Base-by-base conservation (phyloP, 768 basidiomycete species). In the Leccinum arenicola region DNA sequence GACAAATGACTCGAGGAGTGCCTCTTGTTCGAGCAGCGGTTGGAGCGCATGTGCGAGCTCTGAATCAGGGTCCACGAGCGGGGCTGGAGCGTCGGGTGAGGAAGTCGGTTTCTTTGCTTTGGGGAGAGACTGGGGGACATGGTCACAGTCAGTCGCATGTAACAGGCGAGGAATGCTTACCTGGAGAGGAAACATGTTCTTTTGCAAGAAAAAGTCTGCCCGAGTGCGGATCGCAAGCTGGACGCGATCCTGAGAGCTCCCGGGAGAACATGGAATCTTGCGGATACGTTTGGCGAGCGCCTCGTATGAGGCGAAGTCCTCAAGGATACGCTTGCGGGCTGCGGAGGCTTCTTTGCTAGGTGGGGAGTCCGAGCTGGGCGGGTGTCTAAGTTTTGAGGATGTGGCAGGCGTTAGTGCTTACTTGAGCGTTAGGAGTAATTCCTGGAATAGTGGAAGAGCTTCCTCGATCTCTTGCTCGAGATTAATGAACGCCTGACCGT, bases 391-490 rank as follows among this genome's bases (percentile, higher is more conserved):
- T n/a, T 35, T 48, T 17, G 17, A 23, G 36, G 73, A 38, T 76
- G 40, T 54, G 31, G 19, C 35, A 25, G 27, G 31, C 15, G 11
- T 25, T 19, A 14, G 38, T 33, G 9, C 31, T 58, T 58, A 91
- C 90, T 76, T 88, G 36, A 95, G 77, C 10, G 80, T 83, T 45
- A 89, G 70, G 29, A 97, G 72, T 25, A 95, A 78, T 67, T 96
- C 94, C 65, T 96, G 93, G 70, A 96, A 95, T 62, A 88, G 85
- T 3, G 94, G 93, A 4, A 98, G 79, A 2, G 84, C 76, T 33
- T 88, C 89, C 69, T 93, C 91, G n/a, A 98, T 95, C 64, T 98
- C 95, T 55, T 83, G 81, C 75, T 99, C 95, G 8, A 97, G 75
- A 40, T 67, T 71, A 38, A 92, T 75, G 60, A 98, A 85, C 1